Conservation (phyloP, 352 stramenopile species). For the Phytophthora litchii region DNA sequence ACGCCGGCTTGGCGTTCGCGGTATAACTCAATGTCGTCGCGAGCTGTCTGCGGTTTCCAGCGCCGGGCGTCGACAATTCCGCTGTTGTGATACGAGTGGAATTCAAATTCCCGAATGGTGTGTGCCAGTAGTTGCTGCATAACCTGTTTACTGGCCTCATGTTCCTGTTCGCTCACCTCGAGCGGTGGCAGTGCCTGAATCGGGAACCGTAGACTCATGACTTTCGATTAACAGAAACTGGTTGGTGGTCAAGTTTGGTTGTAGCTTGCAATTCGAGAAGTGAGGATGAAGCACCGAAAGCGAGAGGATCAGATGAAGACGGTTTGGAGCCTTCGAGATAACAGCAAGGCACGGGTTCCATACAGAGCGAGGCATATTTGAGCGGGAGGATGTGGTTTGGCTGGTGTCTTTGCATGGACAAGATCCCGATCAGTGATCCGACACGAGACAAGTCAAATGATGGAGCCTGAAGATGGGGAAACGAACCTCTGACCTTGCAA, state of each 20-base stretch:
- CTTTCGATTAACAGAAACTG: constrained; percentile 14
- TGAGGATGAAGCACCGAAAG: constrained; percentile 21
- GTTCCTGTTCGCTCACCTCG: constrained; percentile 38
- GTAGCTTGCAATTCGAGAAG: constrained; percentile 30
- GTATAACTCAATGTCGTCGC: constrained; percentile 52
- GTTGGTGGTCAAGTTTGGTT: constrained; percentile 2
- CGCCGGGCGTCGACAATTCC: constrained; percentile 41
- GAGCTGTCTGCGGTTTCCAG: constrained; percentile 53
- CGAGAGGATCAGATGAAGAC: constrained; percentile 21
- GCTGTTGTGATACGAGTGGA: constrained; percentile 37
- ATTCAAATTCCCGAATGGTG: constrained; percentile 57
- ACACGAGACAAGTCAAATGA: constrained; percentile 16
- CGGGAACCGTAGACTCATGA: constrained; percentile 47
- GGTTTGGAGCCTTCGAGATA: constrained; percentile 11
- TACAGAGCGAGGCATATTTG: neutral
- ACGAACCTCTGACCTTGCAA: constrained; percentile 1
- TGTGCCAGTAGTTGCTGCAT: constrained; percentile 46
- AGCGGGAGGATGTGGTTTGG: neutral
- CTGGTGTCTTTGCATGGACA: constrained; percentile 16
- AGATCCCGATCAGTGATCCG: constrained; percentile 31
- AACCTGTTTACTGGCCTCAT: constrained; percentile 36
- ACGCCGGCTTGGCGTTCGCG: constrained; percentile 40
- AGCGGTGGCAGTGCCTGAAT: constrained; percentile 49
- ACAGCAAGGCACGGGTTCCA: constrained; percentile 3
- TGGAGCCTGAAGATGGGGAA: constrained; percentile 23